Base-by-base conservation (phyloP, 768 basidiomycete genomes). In the Serendipita sp. region DNA sequence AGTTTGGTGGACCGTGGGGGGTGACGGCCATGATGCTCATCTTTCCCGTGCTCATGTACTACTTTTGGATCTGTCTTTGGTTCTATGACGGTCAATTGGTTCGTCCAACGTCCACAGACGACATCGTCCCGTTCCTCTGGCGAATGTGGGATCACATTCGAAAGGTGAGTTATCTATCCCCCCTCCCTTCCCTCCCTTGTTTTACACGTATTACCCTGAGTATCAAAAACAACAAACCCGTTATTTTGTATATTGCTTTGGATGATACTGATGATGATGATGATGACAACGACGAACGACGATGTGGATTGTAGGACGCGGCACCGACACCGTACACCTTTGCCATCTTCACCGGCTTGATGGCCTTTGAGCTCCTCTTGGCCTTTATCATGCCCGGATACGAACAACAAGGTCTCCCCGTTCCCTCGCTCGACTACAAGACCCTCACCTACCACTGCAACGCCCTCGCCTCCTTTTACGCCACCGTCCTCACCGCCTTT, bases 391-490 rank as follows among this genome's bases (percentile, higher is more conserved):
- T 98, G 71, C 95, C 96, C 20, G 96, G 96, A 24, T 91, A 87
- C 73, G 74, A 81, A 72, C 96, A 98, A 74, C 87, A 95, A 72
- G 93, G 96, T 64, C 88, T 98, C 58, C 96, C 96, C 0, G 93
- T 99, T 24, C 90, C 94, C 11, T 97, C 94, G 0, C 81, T 96
- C 63, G 82, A 83, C 68, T 96, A 97, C 80, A 88, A 90, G 73
- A 86, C 88, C 20, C 81, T 98, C 70, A 86, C 81, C 75, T 98
- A 98, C 79, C 90, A 96, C 75, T 98, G 95, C 81, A 98, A 98
- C 72, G 95, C 92, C 17, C 78, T 94, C 48, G 76, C 77, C 63
- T 93, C 83, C 65, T 79, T 91, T 71, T 98, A 96, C 72, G 77
- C 81, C 62, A 93, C 93, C 48, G 77, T 94, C 70, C 71, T 81